Percentiles rank a stretch among this genome's conserved stretches.
phyloP scores from a whole-genome alignment of 805 yeast genomes.

The Isabelozyma heimii region DNA sequence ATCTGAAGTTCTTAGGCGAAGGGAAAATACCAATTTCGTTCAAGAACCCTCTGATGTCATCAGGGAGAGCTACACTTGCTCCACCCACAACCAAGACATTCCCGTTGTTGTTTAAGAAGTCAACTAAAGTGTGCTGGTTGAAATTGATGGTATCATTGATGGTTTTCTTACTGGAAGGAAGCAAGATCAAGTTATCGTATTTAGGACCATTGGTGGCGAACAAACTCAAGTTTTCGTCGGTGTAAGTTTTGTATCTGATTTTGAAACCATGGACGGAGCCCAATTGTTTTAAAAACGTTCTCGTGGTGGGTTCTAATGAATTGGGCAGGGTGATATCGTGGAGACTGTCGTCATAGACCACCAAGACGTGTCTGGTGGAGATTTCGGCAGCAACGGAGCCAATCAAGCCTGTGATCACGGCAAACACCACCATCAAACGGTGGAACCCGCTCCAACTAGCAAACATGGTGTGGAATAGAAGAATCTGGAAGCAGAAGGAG shows the following conservation, averaged over 20 bases:
- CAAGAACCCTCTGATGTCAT: constrained; percentile 56
- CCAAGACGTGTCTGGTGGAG: constrained; percentile 17
- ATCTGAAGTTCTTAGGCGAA: constrained; percentile 66
- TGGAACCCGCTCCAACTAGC: background rate
- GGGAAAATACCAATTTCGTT: constrained; percentile 82
- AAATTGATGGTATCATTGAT: constrained; percentile 26
- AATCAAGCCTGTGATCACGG: background rate
- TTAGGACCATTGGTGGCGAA: constrained; percentile 19
- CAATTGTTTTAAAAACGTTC: constrained; percentile 19
- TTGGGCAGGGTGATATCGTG: constrained; percentile 13
- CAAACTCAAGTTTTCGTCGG: constrained; percentile 18
- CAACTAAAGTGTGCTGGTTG: constrained; percentile 44
- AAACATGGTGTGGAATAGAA: background rate
- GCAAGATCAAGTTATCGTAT: constrained; percentile 29
- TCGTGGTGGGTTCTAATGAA: background rate
- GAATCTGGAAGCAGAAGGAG: background rate
- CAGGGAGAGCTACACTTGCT: constrained; percentile 26
- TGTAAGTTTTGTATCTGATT: constrained; percentile 21
- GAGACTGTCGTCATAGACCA: constrained; percentile 30
- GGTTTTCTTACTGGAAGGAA: constrained; percentile 35
- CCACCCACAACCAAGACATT: constrained; percentile 70
- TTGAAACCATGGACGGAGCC: constrained; percentile 8
- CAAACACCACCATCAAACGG: background rate
- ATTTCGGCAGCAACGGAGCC: background rate
- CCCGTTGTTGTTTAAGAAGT: constrained; percentile 68